Base-by-base conservation (phyloP, 2,329 filamentous ascomycete species). In the Trichophyton equinum region DNA sequence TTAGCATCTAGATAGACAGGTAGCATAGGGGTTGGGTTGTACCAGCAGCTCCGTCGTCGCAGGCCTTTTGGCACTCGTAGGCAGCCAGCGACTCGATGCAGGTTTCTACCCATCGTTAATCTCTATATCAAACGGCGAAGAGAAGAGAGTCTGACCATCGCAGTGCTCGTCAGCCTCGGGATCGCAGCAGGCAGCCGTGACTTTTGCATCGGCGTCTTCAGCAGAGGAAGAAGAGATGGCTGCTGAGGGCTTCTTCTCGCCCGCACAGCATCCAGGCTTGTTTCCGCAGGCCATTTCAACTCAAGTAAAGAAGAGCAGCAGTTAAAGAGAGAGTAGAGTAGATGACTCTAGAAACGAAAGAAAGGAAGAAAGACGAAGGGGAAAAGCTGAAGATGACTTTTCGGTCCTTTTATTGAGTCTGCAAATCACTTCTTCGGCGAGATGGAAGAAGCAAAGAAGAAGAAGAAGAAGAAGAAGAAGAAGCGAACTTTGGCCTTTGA, bases 41-140 rank as follows among this genome's bases (percentile, higher is more conserved):
- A 56, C 51, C 33, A 18, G 15, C 51, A 56, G 27, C 15, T 33
- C 27, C 33, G n/a, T 40, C 22, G 8, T 44, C 38, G 18, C 55
- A 57, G 20, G 55, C 55, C n/a, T 44, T 38, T 9, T 44, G 18
- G 7, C 55, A 57, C 55, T 57, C 55, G 7, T 40, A 40, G 5
- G 55, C 55, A 15, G 55, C 55, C n/a, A 57, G 9, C 15, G 55
- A 40, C 38, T 57, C 20, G 55, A 57, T 57, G 55, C 55, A 57
- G 2, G 33, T 44, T n/a, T 57, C 55, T 57, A 40, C 20, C 6
- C 27, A 1, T 4, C 5, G 5, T 27, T 30, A 30, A 30, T 30
- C 27, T 30, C 27, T 30, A 30, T 30, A 1, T 1, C 4, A 6
- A 27, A 6, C 2, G 3, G 3, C 5, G 6, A 6, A 3, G 2